Base-by-base conservation (phyloP, 345 rosid genomes). In the Linum trigynum region DNA sequence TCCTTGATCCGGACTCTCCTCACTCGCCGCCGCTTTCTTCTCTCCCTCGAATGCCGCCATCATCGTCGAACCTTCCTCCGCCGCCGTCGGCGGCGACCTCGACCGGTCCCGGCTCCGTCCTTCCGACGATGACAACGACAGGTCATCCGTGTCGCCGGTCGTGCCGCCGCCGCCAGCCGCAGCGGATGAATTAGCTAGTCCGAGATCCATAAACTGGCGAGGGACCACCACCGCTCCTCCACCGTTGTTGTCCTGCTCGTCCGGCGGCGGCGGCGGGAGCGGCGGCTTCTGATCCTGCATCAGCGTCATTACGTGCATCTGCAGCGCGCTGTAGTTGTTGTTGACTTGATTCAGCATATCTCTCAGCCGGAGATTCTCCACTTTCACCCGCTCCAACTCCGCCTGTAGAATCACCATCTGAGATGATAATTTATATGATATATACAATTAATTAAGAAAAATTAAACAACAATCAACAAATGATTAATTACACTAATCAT, bases 181-280 rank as follows among this genome's bases (percentile, higher is more conserved):
- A n/a, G 39, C 42, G 3, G 63, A 59, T 12, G 71, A 66, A 23
- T 23, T 23, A 0, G 75, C 84, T 2, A 79, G 74, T 37, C 84
- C 84, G 43, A 80, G 90, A 76, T 83, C 86, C 76, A 83, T 75
- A 61, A 79, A 80, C 71, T 76, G 88, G 59, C 85, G 68, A 0
- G 83, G 85, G 39, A 68, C 76, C 5, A 66, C 40, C 14, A 56
- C 32, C 53, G 73, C 75, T 51, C 67, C 72, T 38, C 41, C 73
- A 37, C 59, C 65, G 17, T 15, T 60, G 5, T 71, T 76, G 38
- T 77, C 71, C 5, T 72, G 63, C 0, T 14, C 57, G 69, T 41
- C 57, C 73, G 2, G 65, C 66, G 38, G 65, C 65, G 23, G 42
- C 64, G 9, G 59, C 66, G 8, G 39, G 36, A 9, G 59, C 64